Evolutionary conservation across 768 basidiomycete genomes (phyloP).

Genomic region (Trametes cinnabarina): DNA sequence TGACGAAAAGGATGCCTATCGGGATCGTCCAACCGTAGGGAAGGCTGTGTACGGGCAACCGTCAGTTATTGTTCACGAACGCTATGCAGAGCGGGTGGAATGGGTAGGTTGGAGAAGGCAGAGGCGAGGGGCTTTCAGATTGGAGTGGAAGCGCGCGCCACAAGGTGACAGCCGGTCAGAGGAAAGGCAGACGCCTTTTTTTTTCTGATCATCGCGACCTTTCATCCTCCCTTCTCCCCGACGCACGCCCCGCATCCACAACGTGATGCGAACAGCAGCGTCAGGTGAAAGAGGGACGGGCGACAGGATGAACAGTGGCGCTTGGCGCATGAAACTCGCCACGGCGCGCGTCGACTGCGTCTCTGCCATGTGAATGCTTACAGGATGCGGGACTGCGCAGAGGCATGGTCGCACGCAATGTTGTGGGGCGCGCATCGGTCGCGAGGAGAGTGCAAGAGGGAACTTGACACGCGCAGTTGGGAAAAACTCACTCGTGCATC

Average conservation of each 20-base stretch:
- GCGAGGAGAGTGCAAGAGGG: background rate
- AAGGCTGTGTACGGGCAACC: slow-evolving; percentile 14
- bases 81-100: too few species aligned
- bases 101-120: too few species aligned
- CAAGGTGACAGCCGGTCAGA: too few species aligned
- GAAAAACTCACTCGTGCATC: slow-evolving; percentile 54
- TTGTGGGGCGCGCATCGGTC: background rate
- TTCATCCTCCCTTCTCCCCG: too few species aligned
- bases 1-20: slow-evolving; percentile 42
- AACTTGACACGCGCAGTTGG: background rate
- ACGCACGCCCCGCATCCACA: too few species aligned
- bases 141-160: too few species aligned
- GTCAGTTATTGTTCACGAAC: background rate
- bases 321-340: too few species aligned
- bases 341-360: background rate
- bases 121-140: too few species aligned
- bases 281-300: too few species aligned
- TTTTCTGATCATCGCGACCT: too few species aligned
- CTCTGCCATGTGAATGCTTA: background rate
- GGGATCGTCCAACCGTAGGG: slow-evolving; percentile 42
- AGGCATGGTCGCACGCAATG: background rate
- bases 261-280: too few species aligned
- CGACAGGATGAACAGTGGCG: background rate
- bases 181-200: too few species aligned
- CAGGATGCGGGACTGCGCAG: background rate